These are phyloP conservation scores for Calycina herbarum DNA, from an alignment of 2,329 filamentous ascomycete genomes.

Conservation along the genomic window DNA sequence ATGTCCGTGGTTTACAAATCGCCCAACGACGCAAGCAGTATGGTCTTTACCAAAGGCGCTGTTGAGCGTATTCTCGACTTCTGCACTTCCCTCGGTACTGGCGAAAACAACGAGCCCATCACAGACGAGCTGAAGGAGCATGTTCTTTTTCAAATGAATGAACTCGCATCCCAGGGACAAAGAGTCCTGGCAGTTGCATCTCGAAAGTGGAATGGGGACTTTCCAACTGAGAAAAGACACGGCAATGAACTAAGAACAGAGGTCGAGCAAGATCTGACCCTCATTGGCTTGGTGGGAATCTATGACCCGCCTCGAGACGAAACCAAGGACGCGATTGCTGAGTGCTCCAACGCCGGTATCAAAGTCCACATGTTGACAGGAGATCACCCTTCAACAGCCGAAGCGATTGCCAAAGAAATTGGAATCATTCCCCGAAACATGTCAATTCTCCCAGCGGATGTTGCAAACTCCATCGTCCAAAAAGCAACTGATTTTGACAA, in stretches of 20 bases:
- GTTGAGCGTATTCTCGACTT: constrained; percentile 60
- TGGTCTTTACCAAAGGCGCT: constrained; percentile 61
- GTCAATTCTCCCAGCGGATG: constrained; percentile 44
- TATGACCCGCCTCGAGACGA: constrained; percentile 60
- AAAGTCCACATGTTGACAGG: constrained; percentile 74
- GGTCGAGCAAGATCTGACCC: constrained; percentile 53
- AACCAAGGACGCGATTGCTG: constrained; percentile 57
- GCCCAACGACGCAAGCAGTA: constrained; percentile 31
- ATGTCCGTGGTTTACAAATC: constrained; percentile 63
- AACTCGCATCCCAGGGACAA: constrained; percentile 57
- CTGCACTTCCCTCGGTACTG: constrained; percentile 48
- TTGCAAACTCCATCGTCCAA: constrained; percentile 51
- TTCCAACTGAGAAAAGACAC: constrained; percentile 21
- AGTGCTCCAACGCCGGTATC: constrained; percentile 67
- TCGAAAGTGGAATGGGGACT: constrained; percentile 33
- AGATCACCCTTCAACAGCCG: constrained; percentile 57
- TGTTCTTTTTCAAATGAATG: constrained; percentile 55
- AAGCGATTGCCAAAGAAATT: constrained; percentile 57
- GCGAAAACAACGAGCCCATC: constrained; percentile 42
- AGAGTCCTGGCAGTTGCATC: constrained; percentile 59
- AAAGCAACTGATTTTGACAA: constrained; percentile 50
- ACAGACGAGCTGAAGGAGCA: constrained; percentile 43
- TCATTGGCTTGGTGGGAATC: constrained; percentile 58
- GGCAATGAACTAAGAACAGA: constrained; percentile 35
- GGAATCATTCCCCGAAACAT: constrained; percentile 51